These are phyloP conservation scores for Ganoderma resinaceum DNA, from an alignment of 1,284 basidiomycete species.

Conservation along the genomic window DNA sequence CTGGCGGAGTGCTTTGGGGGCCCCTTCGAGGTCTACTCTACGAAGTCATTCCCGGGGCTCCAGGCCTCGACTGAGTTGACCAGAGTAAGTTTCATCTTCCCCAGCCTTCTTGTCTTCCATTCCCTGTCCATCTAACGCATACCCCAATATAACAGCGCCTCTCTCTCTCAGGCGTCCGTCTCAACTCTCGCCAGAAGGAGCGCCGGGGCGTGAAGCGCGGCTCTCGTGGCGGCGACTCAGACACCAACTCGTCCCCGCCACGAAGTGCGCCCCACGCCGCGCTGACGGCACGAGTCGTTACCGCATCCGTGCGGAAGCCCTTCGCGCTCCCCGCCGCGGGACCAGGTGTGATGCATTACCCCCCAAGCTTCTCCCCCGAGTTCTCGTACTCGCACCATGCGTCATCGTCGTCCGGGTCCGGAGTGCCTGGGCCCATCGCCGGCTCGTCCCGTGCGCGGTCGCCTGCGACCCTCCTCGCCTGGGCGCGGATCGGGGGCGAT, in stretches of 20 bases:
- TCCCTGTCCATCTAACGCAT: not conserved
- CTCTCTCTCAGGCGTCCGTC: constrained; percentile 2
- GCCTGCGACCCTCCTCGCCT: not conserved
- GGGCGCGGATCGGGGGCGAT: not conserved
- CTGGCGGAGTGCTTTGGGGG: constrained; percentile 78
- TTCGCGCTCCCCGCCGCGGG: not conserved
- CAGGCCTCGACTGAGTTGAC: constrained; percentile 77
- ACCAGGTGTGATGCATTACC: not conserved
- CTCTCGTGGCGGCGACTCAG: not conserved
- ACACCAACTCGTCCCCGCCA: not conserved
- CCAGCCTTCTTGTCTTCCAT: not conserved
- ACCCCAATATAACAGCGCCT: not conserved
- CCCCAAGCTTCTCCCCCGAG: not conserved
- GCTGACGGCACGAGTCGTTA: not conserved
- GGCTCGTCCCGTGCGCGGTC: not conserved
- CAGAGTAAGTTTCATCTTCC: constrained; percentile 52
- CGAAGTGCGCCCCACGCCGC: not conserved
- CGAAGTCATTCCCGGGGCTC: constrained; percentile 81
- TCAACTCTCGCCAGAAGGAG: constrained; percentile 10
- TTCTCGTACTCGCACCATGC: not conserved
- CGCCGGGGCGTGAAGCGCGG: constrained; percentile 8
- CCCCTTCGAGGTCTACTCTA: constrained; percentile 74
- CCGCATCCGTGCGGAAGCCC: constrained; percentile 10
- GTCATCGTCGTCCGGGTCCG: not conserved
- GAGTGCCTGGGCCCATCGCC: not conserved